Conservation (phyloP, 768 basidiomycete species). For the Tulasnella sp. region DNA sequence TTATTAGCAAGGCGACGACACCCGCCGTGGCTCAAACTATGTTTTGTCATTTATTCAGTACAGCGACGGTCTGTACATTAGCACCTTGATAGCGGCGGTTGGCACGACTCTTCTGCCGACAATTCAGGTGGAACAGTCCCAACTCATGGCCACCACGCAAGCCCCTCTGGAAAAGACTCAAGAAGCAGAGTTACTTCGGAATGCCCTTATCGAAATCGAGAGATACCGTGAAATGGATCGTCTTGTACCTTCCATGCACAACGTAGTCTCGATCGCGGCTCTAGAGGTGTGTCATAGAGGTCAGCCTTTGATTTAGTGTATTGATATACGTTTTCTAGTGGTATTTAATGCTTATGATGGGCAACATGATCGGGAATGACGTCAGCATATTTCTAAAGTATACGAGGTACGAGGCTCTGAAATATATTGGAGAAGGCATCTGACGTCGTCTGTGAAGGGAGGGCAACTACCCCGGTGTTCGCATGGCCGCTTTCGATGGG, state of each 20-base stretch:
- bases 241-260: slow-evolving; percentile 87
- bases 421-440: neutral
- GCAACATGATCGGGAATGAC: slow-evolving; percentile 67
- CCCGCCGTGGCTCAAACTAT: neutral
- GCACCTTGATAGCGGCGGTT: slow-evolving; percentile 70
- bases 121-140: slow-evolving; percentile 68
- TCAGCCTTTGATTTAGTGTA: neutral
- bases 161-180: slow-evolving; percentile 55
- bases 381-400: slow-evolving; percentile 72
- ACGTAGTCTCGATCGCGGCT: slow-evolving; percentile 82
- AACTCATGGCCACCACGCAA: slow-evolving; percentile 57
- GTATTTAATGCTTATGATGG: slow-evolving; percentile 62
- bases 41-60: slow-evolving; percentile 38
- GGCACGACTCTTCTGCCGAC: slow-evolving; percentile 69
- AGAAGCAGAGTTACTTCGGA: slow-evolving; percentile 57
- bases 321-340: slow-evolving; percentile 40
- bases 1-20: neutral
- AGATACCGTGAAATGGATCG: slow-evolving; percentile 92
- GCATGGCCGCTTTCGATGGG: slow-evolving; percentile 89
- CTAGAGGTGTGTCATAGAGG: slow-evolving; percentile 54
- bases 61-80: slow-evolving; percentile 84
- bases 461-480: slow-evolving; percentile 86
- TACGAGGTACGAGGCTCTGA: slow-evolving; percentile 51
- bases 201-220: slow-evolving; percentile 71
- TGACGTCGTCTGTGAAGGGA: slow-evolving; percentile 40